Evolutionary conservation across 352 stramenopile species (phyloP), one percentile per base, ranked within the genome.

Genomic region (Phytophthora aleatoria): DNA sequence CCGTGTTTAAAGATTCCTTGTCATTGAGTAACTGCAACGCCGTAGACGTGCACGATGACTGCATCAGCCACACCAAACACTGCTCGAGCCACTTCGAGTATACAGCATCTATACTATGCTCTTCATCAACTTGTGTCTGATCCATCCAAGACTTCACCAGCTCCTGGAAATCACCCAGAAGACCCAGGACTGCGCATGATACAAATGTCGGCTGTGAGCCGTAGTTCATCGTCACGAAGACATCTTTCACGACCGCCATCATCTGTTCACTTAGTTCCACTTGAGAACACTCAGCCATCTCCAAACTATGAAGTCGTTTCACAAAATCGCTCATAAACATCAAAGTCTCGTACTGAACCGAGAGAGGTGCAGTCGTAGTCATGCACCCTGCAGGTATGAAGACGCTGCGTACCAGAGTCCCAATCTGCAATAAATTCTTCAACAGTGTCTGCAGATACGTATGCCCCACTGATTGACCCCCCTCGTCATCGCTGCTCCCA

Each of bases 161-260:
- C 5, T 51, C 16, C 2, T 71, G 64, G n/a, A 75, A 81, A 42
- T 69, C 57, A 16, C 61, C 56, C 3, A 87, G 10, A 41, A 89
- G 54, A 12, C 55, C 41, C 0, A 88, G 49, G 27, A 81, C 63
- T 15, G 64, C 73, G 39, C 68, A 81, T n/a, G 75, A 68, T 9
- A 92, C 51, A 60, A 74, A 89, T 41, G 77, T 74, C 12, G 81
- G 68, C 33, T 76, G 65, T n/a, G 39, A 61, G 1, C 4, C 31
- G 13, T 72, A 76, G 10, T 73, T 48, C 35, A 71, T 68, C 2
- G 10, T 5, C 26, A 75, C 5, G 5, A 67, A 55, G 4, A 57
- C 38, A 38, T 63, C 38, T 3, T 62, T 48, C 49, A 82, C 41
- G 1, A 84, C 51, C 2, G 39, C 9, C 5, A 35, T 56, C 30